Percentiles rank a stretch among this genome's conserved stretches.
Evolutionary conservation across 2,329 filamentous ascomycete species (phyloP).

Genomic region (Cladosporium colombiae): DNA sequence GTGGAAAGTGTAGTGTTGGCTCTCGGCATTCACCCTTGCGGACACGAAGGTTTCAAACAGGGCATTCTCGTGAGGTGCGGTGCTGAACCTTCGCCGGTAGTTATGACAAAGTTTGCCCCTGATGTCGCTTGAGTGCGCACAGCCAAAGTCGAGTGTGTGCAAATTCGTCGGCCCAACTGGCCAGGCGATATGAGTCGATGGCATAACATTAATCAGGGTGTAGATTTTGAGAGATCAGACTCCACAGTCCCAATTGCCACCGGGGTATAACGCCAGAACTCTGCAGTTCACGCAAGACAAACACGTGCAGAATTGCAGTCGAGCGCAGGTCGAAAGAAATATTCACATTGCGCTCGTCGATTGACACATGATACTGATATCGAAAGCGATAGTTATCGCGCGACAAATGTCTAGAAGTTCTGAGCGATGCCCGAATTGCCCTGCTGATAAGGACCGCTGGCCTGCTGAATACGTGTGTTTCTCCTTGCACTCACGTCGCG

Average conservation of each 20-base stretch:
- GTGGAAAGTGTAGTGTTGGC: neutral
- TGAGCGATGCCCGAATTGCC: constrained; percentile 90
- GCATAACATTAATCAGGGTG: neutral
- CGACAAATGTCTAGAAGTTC: constrained; percentile 67
- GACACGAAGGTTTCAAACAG: neutral
- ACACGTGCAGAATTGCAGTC: neutral
- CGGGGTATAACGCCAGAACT: neutral
- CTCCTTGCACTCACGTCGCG: constrained; percentile 88
- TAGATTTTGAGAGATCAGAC: neutral
- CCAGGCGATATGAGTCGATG: neutral
- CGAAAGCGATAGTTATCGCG: neutral
- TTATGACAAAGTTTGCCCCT: neutral
- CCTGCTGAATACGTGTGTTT: constrained; percentile 93
- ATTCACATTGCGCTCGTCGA: neutral
- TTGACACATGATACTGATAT: neutral
- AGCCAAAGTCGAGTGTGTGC: neutral
- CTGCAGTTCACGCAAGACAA: neutral
- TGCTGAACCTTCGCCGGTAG: neutral
- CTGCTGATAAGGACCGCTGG: constrained; percentile 75
- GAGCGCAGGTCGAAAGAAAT: neutral
- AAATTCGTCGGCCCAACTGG: neutral
- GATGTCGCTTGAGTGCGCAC: neutral
- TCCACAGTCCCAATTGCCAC: neutral
- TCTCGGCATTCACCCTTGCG: neutral
- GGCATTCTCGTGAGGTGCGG: neutral